A percentile compares a stretch with the other conserved stretches of the same genome.
These are phyloP conservation scores for Kodamaea kakaduensis DNA, from an alignment of 805 yeast genomes.

Conservation along the genomic window DNA sequence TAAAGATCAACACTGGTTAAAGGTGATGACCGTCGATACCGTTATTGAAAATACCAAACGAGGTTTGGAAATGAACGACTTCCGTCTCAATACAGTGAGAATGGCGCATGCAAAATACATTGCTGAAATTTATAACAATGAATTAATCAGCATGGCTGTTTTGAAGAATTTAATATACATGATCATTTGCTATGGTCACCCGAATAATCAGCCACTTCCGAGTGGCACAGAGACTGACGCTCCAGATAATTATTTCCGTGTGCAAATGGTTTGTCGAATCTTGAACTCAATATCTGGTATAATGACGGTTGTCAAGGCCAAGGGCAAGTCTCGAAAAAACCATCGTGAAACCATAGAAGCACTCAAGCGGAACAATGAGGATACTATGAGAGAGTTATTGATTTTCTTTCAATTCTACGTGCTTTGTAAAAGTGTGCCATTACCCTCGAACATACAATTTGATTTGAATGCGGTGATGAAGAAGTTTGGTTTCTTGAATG, in stretches of 20 bases:
- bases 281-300: constrained; percentile 16
- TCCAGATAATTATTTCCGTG: constrained; percentile 67
- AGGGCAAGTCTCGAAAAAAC: constrained; percentile 2
- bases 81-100: constrained; percentile 54
- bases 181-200: constrained; percentile 64
- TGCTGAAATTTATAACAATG: constrained; percentile 50
- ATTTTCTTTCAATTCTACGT: constrained; percentile 69
- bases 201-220: constrained; percentile 53
- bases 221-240: constrained; percentile 48
- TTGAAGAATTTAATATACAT: constrained; percentile 51
- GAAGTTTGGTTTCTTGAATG: constrained; percentile 21
- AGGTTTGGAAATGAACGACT: constrained; percentile 65
- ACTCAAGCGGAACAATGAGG: constrained; percentile 1
- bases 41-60: constrained; percentile 58
- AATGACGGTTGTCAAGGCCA: constrained; percentile 3
- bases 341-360: constrained; percentile 4
- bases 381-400: constrained; percentile 17
- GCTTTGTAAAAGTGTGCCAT: constrained; percentile 54
- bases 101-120: constrained; percentile 59
- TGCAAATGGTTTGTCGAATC: constrained; percentile 45
- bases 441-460: constrained; percentile 62
- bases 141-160: constrained; percentile 43
- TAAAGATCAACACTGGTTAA: constrained; percentile 33
- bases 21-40: constrained; percentile 52
- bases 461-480: too few relatives aligned